Evolutionary conservation across 139 green algal genomes (phyloP).

Genomic region (Picochlorum sp.): DNA sequence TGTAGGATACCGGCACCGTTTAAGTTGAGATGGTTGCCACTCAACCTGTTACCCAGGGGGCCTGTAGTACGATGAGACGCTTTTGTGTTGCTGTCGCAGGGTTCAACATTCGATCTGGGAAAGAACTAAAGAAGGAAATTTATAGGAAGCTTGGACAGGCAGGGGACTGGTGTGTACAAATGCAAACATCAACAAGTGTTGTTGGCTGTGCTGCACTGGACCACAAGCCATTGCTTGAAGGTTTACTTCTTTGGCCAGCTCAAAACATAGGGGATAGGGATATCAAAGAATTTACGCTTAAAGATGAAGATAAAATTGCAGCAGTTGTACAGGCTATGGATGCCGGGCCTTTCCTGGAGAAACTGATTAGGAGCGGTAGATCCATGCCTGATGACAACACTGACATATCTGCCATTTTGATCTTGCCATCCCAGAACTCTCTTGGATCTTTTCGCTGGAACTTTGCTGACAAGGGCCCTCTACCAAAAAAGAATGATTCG

Average conservation of each 20-base stretch:
- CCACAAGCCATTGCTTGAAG: too few species aligned
- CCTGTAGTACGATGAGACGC: too few species aligned
- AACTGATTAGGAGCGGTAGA: neutral
- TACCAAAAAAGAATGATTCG: neutral
- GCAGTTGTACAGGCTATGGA: too few species aligned
- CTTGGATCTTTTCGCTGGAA: too few species aligned
- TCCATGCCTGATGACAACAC: neutral
- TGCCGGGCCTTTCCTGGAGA: neutral
- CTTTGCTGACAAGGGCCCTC: neutral
- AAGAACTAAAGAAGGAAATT: too few species aligned
- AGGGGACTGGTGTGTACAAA: constrained; percentile 18
- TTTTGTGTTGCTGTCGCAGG: too few species aligned
- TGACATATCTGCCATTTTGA: neutral
- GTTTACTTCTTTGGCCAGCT: neutral
- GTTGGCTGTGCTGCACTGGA: constrained; percentile 29
- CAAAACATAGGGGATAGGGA: constrained; percentile 10
- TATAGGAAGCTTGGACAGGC: too few species aligned
- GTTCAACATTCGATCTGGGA: too few species aligned
- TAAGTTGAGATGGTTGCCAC: too few species aligned
- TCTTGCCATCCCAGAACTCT: neutral
- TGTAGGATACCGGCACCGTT: too few species aligned
- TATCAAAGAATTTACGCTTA: neutral
- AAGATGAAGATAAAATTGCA: constrained; percentile 3
- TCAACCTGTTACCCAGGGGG: too few species aligned
- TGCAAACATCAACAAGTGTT: constrained; percentile 23